Base-by-base conservation (phyloP, 148 eudicot species). In the Spergularia marina region DNA sequence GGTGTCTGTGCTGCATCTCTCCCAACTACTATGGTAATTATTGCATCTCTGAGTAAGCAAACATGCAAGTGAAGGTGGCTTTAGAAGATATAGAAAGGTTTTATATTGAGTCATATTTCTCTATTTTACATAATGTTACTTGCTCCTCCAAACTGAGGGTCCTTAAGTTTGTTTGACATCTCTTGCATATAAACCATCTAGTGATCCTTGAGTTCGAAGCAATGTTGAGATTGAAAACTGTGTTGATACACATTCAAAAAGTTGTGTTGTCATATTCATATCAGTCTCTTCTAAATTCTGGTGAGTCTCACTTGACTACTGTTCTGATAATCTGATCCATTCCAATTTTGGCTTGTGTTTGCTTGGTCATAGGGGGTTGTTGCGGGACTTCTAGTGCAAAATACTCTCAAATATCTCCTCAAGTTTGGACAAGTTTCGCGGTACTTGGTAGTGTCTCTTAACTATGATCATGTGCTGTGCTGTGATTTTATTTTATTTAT, bases 1-100 rank as follows among this genome's bases (percentile, higher is more conserved):
- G 98, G 98, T 58, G 98, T 94, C 56, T 94, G 98, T 85, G 98
- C 98, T 76, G 98, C 98, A 80, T 94, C 98, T 74, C 88, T 94
- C 78, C 98, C 98, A 51, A 94, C 98, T 68, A 94, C 98, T 15
- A 94, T 94, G 98, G 98, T 91, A 85, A 69, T 54, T 62, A 68
- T 70, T 77, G 56, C 47, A 40, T 62, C 62, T 41, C 49, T 54
- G 73, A 56, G 25, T 75, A 57, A 23, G 13, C 4, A 40, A 39
- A 13, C 21, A 41, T 65, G 1, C 7, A 17, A 12, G 25, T 71
- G 58, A n/a, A 25, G n/a, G 9, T 47, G 44, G 44, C 12, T 58
- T 51, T 56, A 23, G 25, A 55, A 16, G 20, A 75, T 75, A 12
- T 58, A 58, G 30, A 7, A 15, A 63, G 44, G 47, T n/a, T 11